A percentile compares a stretch with the other conserved stretches of the same genome.
phyloP scores from a whole-genome alignment of 1,284 basidiomycete genomes.

The Trametes sp. region DNA sequence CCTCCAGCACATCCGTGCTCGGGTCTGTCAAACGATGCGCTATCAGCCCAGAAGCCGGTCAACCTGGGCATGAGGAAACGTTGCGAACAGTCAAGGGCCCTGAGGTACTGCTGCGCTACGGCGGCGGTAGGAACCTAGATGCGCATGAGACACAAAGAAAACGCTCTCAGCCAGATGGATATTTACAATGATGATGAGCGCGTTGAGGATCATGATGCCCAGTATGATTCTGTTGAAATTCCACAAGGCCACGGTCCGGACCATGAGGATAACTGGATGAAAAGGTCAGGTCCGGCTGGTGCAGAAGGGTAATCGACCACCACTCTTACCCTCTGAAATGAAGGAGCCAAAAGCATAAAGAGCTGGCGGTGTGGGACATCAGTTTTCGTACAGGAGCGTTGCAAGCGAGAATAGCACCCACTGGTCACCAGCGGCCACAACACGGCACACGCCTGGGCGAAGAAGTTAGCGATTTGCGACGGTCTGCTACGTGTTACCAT shows the following conservation, averaged over 20 bases:
- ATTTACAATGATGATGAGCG: conserved; percentile 1
- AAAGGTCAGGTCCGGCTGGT: background rate
- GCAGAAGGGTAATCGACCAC: background rate
- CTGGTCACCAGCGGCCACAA: conserved; percentile 2
- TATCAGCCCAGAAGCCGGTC: background rate
- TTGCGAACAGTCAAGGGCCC: background rate
- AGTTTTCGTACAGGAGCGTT: too few relatives aligned
- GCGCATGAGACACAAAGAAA: too few relatives aligned
- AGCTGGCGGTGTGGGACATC: too few relatives aligned
- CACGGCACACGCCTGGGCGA: background rate
- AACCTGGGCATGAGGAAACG: background rate
- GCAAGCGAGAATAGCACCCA: background rate
- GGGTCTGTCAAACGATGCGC: conserved; percentile 1
- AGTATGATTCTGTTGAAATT: conserved; percentile 1
- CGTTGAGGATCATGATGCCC: conserved; percentile 2
- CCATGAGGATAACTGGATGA: conserved; percentile 5
- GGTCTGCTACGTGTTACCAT: background rate
- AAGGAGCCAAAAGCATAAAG: conserved; percentile 6
- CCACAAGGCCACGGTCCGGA: conserved; percentile 9
- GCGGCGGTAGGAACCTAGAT: conserved; percentile 2
- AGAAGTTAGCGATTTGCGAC: background rate
- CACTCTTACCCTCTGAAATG: conserved; percentile 3
- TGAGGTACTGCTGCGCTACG: conserved; percentile 1
- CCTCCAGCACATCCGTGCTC: background rate
- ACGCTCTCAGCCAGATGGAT: background rate